Conservation (phyloP, 2,329 filamentous ascomycete species). For the Cordyceps tenuipes region DNA sequence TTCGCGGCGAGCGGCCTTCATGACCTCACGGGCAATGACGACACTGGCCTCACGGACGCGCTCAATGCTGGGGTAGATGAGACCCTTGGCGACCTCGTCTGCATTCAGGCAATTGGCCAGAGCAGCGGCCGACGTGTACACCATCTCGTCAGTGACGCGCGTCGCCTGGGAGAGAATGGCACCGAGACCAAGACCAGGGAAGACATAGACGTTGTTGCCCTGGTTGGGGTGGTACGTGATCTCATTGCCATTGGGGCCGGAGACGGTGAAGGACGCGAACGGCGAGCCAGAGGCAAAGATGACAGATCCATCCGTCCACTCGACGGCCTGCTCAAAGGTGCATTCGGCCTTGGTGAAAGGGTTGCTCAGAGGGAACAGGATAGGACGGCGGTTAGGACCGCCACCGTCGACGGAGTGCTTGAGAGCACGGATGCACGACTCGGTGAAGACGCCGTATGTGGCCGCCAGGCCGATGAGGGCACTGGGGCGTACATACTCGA, state of each 20-base stretch:
- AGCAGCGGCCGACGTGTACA: slow-evolving; percentile 84
- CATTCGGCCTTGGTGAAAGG: slow-evolving; percentile 95
- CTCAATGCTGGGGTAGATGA: slow-evolving; percentile 86
- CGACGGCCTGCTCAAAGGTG: slow-evolving; percentile 88
- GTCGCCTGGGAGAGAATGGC: slow-evolving; percentile 86
- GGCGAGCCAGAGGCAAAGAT: slow-evolving; percentile 95
- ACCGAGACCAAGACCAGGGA: slow-evolving; percentile 90
- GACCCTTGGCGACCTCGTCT: slow-evolving; percentile 72
- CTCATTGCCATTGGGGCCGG: slow-evolving; percentile 45
- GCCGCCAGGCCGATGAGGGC: slow-evolving; percentile 92
- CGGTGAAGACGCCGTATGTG: slow-evolving; percentile 89
- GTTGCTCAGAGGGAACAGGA: slow-evolving; percentile 95
- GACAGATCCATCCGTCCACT: slow-evolving; percentile 81
- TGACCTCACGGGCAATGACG: slow-evolving; percentile 80
- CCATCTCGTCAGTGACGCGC: slow-evolving; percentile 87
- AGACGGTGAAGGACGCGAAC: slow-evolving; percentile 65
- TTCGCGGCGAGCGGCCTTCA: slow-evolving; percentile 79
- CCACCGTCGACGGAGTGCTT: slow-evolving; percentile 55
- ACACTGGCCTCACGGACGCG: slow-evolving; percentile 87
- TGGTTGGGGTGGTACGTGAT: slow-evolving; percentile 70
- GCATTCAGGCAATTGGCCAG: slow-evolving; percentile 69
- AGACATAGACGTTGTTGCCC: slow-evolving; percentile 87
- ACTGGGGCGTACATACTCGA: slow-evolving; percentile 90
- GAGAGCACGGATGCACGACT: slow-evolving; percentile 67
- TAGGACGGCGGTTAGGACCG: slow-evolving; percentile 66